phyloP scores from a whole-genome alignment of 2,329 filamentous ascomycete species.

The Aschersonia sp. region DNA sequence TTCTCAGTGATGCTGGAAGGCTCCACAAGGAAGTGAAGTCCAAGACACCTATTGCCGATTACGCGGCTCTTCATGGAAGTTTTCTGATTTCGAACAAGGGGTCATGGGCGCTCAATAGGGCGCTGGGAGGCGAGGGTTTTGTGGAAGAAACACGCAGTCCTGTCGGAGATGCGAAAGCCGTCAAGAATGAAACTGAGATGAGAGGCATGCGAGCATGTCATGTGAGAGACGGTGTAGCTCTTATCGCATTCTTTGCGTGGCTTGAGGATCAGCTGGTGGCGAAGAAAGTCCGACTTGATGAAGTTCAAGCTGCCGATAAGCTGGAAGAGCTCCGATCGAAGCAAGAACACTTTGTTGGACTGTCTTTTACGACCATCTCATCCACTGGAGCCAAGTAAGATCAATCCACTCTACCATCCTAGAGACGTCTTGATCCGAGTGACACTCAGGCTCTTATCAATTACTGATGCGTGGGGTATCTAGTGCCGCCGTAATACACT shows the following conservation, averaged over 20 bases:
- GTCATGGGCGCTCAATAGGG: slow-evolving; percentile 83
- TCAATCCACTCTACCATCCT: neutral
- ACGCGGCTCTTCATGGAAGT: slow-evolving; percentile 33
- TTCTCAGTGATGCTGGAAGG: slow-evolving; percentile 63
- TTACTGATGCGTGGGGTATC: slow-evolving; percentile 2
- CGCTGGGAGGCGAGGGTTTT: slow-evolving; percentile 69
- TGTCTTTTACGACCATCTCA: slow-evolving; percentile 93
- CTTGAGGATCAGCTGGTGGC: slow-evolving; percentile 73
- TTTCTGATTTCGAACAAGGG: slow-evolving; percentile 78
- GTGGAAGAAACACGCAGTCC: slow-evolving; percentile 82
- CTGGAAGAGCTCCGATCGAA: slow-evolving; percentile 60
- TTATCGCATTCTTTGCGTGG: slow-evolving; percentile 93
- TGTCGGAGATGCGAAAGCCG: slow-evolving; percentile 77
- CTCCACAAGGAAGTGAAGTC: slow-evolving; percentile 30
- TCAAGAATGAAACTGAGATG: slow-evolving; percentile 84
- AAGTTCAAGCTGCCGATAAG: slow-evolving; percentile 85
- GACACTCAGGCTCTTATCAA: neutral
- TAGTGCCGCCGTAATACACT: slow-evolving; percentile 92
- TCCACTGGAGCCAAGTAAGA: slow-evolving; percentile 67
- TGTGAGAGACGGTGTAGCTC: slow-evolving; percentile 78
- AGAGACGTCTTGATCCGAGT: neutral
- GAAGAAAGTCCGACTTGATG: slow-evolving; percentile 63
- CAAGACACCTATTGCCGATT: slow-evolving; percentile 16
- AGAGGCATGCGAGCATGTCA: slow-evolving; percentile 91
- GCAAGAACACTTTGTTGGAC: slow-evolving; percentile 64